phyloP scores from a whole-genome alignment of 192 early-diverging fungal species.

The Helicostylum pulchrum region DNA sequence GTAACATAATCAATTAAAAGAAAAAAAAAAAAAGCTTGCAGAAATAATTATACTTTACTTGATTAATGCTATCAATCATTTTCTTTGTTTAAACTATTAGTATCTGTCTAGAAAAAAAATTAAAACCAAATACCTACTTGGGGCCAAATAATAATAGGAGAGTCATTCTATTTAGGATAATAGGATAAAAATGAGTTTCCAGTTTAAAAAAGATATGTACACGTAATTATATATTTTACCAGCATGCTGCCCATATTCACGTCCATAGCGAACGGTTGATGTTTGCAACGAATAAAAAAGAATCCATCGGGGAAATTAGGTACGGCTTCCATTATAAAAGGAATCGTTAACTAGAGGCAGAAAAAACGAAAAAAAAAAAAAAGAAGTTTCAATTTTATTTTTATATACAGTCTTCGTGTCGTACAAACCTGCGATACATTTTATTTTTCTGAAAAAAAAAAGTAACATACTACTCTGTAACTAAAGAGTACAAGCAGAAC shows the following conservation, averaged over 20 bases:
- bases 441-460: too few species aligned
- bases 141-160: conserved; percentile 31
- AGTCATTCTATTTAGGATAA: conserved; percentile 22
- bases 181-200: background rate
- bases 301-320: conserved; percentile 23
- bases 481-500: too few species aligned
- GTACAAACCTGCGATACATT: too few species aligned
- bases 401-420: too few species aligned
- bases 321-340: conserved; percentile 9
- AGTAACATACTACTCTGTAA: too few species aligned
- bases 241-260: conserved; percentile 24
- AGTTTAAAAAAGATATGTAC: too few species aligned
- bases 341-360: background rate
- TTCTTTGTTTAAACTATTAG: conserved; percentile 3
- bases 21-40: background rate
- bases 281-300: conserved; percentile 27
- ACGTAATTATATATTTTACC: conserved; percentile 8
- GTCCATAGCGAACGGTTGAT: conserved; percentile 9
- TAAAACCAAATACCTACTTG: conserved; percentile 13
- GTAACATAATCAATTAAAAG: background rate
- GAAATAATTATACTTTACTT: conserved; percentile 9
- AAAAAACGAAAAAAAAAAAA: background rate
- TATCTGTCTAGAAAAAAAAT: too few species aligned
- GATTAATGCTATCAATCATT: conserved; percentile 27
- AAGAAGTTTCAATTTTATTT: too few species aligned